A percentile compares a stretch with the other conserved stretches of the same genome.
Conservation (phyloP, 2,329 filamentous ascomycete species). For the Pseudocercospora fuligena region DNA sequence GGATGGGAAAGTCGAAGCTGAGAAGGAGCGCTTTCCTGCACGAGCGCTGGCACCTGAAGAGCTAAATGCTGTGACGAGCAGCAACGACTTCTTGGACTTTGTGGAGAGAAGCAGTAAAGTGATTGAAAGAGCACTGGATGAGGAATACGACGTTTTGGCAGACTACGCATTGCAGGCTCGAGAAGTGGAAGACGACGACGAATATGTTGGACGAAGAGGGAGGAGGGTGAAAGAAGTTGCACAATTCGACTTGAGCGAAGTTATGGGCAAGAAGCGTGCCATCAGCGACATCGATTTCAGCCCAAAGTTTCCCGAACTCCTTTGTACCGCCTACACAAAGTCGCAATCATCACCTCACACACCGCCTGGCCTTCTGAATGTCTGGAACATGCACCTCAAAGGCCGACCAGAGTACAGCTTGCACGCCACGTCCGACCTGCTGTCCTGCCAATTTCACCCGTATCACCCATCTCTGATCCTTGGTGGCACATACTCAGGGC, state of each 20-base stretch:
- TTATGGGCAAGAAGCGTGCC: conserved; percentile 98
- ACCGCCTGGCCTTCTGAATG: conserved; percentile 88
- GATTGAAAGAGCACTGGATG: conserved; percentile 90
- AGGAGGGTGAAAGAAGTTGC: conserved; percentile 82
- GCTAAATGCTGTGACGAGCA: conserved; percentile 85
- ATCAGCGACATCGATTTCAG: conserved; percentile 95
- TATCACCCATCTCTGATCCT: conserved; percentile 97
- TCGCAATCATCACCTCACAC: conserved; percentile 70
- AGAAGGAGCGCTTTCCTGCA: conserved; percentile 61
- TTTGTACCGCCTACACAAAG: conserved; percentile 95
- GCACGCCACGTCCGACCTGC: conserved; percentile 91
- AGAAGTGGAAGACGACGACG: conserved; percentile 75
- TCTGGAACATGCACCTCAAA: conserved; percentile 96
- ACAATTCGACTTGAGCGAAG: conserved; percentile 81
- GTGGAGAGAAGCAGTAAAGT: conserved; percentile 96
- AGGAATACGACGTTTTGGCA: conserved; percentile 93
- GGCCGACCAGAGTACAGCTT: conserved; percentile 96
- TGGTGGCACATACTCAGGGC: conserved; percentile 93
- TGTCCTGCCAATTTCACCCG: conserved; percentile 96
- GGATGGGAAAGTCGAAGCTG: conserved; percentile 50
- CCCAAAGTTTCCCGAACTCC: conserved; percentile 84
- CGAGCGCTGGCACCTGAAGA: conserved; percentile 83
- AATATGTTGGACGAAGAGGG: conserved; percentile 72
- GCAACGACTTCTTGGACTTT: conserved; percentile 92
- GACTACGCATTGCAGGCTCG: conserved; percentile 85